Evolutionary conservation across 352 stramenopile species (phyloP).

Genomic region (Lagenidium giganteum): DNA sequence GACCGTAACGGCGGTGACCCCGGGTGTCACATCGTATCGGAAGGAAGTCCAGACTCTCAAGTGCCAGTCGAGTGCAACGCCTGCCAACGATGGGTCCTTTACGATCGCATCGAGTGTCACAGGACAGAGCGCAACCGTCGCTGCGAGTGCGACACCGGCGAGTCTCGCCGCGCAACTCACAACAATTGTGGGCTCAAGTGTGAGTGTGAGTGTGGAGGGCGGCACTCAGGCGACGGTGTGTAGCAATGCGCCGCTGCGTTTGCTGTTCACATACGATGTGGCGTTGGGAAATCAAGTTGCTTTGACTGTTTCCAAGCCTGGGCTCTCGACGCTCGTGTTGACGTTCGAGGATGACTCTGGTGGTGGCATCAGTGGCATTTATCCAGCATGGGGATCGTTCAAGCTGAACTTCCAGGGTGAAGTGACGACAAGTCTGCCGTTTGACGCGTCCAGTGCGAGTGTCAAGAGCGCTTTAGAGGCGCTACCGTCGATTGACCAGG

Average conservation of each 20-base stretch:
- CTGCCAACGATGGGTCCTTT: constrained; percentile 39
- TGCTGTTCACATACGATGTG: constrained; percentile 77
- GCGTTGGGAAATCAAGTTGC: constrained; percentile 53
- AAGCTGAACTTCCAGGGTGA: constrained; percentile 46
- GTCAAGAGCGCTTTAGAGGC: constrained; percentile 72
- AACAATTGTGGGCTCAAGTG: constrained; percentile 23
- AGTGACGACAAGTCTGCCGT: constrained; percentile 47
- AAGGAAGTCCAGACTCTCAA: constrained; percentile 82
- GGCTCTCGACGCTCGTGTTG: constrained; percentile 28
- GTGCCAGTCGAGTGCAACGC: constrained; percentile 34
- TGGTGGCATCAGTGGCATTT: constrained; percentile 66
- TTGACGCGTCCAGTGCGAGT: constrained; percentile 43
- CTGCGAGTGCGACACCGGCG: constrained; percentile 28
- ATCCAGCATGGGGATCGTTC: constrained; percentile 87
- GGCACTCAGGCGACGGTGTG: constrained; percentile 44
- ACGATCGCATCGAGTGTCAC: constrained; percentile 35
- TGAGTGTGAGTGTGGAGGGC: constrained; percentile 35
- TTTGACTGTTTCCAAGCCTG: constrained; percentile 30
- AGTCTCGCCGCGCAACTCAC: constrained; percentile 27
- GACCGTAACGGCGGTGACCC: constrained; percentile 27
- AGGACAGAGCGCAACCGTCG: constrained; percentile 25
- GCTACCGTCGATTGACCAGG: constrained; percentile 70
- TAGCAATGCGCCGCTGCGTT: constrained; percentile 23
- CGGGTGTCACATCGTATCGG: constrained; percentile 34
- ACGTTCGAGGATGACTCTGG: constrained; percentile 35